Conservation (phyloP, 2,329 filamentous ascomycete species). For the Tolypocladium endophyticum region DNA sequence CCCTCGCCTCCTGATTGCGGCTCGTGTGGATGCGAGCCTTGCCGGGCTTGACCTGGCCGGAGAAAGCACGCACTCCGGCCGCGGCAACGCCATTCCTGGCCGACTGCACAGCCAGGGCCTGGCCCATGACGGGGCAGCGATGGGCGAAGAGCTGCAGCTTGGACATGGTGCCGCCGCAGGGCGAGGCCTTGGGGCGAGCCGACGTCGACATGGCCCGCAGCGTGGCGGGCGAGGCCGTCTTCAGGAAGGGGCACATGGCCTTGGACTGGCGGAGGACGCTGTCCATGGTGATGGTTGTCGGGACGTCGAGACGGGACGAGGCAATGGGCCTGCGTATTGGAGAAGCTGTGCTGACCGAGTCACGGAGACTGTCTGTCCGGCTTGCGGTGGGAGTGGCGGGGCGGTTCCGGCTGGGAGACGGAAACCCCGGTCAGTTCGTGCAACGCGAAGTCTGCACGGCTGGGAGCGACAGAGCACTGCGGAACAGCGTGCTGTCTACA, state of each 20-base stretch:
- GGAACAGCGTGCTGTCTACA: neutral
- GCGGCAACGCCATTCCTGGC: slow-evolving; percentile 40
- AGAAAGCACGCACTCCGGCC: slow-evolving; percentile 40
- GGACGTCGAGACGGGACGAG: neutral
- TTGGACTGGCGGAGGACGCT: slow-evolving; percentile 88
- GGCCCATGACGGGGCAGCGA: slow-evolving; percentile 97
- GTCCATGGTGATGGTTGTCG: slow-evolving; percentile 57
- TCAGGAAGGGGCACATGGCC: slow-evolving; percentile 94
- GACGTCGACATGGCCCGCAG: slow-evolving; percentile 80
- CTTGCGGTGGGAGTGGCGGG: neutral
- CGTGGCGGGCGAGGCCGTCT: slow-evolving; percentile 84
- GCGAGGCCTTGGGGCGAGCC: slow-evolving; percentile 53
- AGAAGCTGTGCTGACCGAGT: neutral
- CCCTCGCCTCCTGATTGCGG: slow-evolving; percentile 63
- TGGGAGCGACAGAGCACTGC: neutral
- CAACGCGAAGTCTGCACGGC: neutral
- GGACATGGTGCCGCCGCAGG: slow-evolving; percentile 87
- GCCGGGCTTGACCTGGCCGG: slow-evolving; percentile 38
- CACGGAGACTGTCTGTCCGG: neutral
- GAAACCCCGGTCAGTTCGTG: neutral
- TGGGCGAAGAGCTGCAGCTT: slow-evolving; percentile 90
- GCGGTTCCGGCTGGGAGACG: neutral
- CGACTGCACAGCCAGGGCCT: slow-evolving; percentile 83
- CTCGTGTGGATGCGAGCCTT: slow-evolving; percentile 77
- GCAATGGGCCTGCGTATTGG: neutral